phyloP scores from a whole-genome alignment of 176 grass and related monocot genomes.

The Areca catechu region DNA sequence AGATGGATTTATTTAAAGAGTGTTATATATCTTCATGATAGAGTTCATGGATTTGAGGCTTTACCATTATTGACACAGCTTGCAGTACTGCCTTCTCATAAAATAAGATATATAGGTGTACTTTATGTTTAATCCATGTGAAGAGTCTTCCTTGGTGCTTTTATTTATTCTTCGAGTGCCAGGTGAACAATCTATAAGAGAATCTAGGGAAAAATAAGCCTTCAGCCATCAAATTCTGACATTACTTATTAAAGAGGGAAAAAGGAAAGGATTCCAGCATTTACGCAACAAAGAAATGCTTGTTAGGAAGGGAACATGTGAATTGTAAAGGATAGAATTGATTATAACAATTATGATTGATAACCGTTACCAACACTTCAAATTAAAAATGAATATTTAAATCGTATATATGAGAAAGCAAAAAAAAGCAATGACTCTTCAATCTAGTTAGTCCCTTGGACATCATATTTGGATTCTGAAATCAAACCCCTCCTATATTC shows the following conservation, averaged over 20 bases:
- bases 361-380: background rate
- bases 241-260: background rate
- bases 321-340: background rate
- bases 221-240: background rate
- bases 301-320: background rate
- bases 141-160: background rate
- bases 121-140: conserved; percentile 11
- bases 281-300: background rate
- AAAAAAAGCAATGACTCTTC: background rate
- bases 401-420: background rate
- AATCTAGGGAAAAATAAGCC: background rate
- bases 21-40: background rate
- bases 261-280: background rate
- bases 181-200: background rate
- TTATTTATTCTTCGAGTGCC: background rate
- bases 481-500: no score
- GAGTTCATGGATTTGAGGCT: background rate
- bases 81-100: conserved; percentile 5
- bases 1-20: background rate
- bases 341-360: background rate
- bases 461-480: background rate
- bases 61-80: background rate
- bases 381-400: background rate
- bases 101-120: background rate
- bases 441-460: background rate